Percentiles rank a stretch among this genome's conserved stretches.
phyloP scores from a whole-genome alignment of 345 rosid species.

The Euphorbia peplus region DNA sequence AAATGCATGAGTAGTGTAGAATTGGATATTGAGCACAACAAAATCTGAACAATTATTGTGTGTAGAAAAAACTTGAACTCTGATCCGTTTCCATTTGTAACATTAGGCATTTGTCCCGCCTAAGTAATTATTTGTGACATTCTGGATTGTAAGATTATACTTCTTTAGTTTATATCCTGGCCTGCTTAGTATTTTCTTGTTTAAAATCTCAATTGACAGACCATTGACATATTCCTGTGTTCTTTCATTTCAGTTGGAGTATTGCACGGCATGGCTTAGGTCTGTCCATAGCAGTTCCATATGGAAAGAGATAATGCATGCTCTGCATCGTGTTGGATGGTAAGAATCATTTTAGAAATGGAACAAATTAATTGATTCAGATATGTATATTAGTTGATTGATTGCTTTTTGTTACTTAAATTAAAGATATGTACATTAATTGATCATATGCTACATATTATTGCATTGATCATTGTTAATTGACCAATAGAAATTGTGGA shows the following conservation, averaged over 20 bases:
- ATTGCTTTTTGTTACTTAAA: too few species aligned
- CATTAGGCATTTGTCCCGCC: background rate
- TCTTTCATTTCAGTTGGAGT: background rate
- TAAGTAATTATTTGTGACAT: background rate
- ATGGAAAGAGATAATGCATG: background rate
- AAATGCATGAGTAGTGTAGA: slow-evolving; percentile 6
- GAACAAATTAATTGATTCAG: background rate
- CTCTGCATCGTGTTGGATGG: background rate
- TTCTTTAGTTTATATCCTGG: background rate
- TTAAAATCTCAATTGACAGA: background rate
- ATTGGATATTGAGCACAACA: background rate
- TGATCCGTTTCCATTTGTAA: background rate
- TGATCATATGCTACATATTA: too few species aligned
- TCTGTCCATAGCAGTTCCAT: too few species aligned
- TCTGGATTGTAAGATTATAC: too few species aligned
- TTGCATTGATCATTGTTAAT: background rate
- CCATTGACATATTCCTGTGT: background rate
- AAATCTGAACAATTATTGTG: background rate
- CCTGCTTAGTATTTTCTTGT: background rate
- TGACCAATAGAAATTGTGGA: too few species aligned
- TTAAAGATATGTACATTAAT: too few species aligned
- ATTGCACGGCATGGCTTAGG: background rate
- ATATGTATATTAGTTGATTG: too few species aligned
- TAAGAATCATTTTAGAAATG: background rate
- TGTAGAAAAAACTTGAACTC: background rate